phyloP scores from a whole-genome alignment of 2,329 filamentous ascomycete genomes.

The Colletotrichum sp. region DNA sequence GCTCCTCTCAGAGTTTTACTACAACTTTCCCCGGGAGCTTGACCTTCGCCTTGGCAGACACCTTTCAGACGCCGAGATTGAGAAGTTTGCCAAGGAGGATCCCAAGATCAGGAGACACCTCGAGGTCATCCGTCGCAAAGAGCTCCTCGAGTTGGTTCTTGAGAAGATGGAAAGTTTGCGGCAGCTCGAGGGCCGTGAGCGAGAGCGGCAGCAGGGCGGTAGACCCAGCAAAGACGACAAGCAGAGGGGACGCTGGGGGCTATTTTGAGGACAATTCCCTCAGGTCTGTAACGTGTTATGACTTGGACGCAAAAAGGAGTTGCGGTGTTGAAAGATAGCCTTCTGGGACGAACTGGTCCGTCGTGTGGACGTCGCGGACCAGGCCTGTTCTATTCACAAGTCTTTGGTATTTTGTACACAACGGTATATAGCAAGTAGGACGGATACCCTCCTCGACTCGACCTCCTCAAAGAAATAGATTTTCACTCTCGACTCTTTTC shows the following conservation, averaged over 20 bases:
- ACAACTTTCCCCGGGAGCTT: conserved; percentile 93
- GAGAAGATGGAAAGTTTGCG: conserved; percentile 94
- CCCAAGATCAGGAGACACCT: conserved; percentile 87
- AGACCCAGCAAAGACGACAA: conserved; percentile 44
- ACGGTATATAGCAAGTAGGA: conserved; percentile 21
- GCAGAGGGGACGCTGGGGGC: conserved; percentile 53
- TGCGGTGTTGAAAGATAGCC: conserved; percentile 5
- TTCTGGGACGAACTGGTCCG: neutral
- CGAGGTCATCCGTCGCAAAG: conserved; percentile 90
- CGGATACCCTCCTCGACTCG: conserved; percentile 36
- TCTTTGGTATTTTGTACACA: conserved; percentile 10
- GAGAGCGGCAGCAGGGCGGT: conserved; percentile 47
- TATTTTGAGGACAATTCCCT: conserved; percentile 42
- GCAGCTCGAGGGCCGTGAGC: conserved; percentile 79
- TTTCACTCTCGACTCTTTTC: neutral
- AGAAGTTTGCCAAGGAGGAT: conserved; percentile 91
- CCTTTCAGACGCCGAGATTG: conserved; percentile 79
- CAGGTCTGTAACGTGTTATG: conserved; percentile 12
- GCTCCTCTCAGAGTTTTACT: conserved; percentile 95
- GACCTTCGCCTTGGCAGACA: conserved; percentile 85
- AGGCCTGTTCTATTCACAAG: neutral
- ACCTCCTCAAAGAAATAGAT: conserved; percentile 1
- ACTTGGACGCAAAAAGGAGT: conserved; percentile 13
- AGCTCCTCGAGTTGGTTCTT: conserved; percentile 88
- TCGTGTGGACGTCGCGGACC: neutral